Conservation (phyloP, 805 yeast species). For the Cyberlindnera mrakii region DNA sequence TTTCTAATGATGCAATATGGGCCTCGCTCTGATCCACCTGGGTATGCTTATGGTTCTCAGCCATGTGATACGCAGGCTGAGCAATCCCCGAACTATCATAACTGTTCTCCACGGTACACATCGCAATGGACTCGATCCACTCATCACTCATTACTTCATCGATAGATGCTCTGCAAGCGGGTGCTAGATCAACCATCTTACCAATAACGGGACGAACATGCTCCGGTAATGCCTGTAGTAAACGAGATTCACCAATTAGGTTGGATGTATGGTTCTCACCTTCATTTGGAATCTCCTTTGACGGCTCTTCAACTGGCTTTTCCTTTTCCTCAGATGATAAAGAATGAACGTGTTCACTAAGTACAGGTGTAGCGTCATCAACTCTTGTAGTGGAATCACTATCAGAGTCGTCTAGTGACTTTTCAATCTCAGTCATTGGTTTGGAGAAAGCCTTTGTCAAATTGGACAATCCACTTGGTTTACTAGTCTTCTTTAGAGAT, state of each 20-base stretch:
- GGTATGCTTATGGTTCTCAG: constrained; percentile 73
- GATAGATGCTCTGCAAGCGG: constrained; percentile 76
- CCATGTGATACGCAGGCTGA: constrained; percentile 32
- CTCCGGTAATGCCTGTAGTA: constrained; percentile 63
- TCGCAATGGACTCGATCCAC: constrained; percentile 58
- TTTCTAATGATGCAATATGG: constrained; percentile 89
- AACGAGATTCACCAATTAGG: constrained; percentile 64
- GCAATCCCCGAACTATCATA: constrained; percentile 32
- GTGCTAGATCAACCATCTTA: constrained; percentile 78
- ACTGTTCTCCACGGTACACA: constrained; percentile 58
- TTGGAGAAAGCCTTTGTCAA: constrained; percentile 22
- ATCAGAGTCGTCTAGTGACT: neutral
- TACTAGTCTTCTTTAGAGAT: constrained; percentile 17
- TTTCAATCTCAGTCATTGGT: constrained; percentile 19
- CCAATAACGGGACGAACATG: constrained; percentile 63
- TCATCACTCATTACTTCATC: constrained; percentile 72
- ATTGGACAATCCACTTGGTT: constrained; percentile 21
- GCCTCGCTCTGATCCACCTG: constrained; percentile 91
- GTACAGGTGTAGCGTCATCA: constrained; percentile 4
- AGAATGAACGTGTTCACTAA: neutral
- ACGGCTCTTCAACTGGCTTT: neutral
- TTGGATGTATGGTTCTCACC: constrained; percentile 51
- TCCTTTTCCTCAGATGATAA: constrained; percentile 6
- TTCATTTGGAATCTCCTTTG: neutral
- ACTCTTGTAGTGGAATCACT: neutral